Percentiles rank a stretch among this genome's conserved stretches.
Conservation (phyloP, 768 basidiomycete genomes). For the Psilocybe cyanescens region DNA sequence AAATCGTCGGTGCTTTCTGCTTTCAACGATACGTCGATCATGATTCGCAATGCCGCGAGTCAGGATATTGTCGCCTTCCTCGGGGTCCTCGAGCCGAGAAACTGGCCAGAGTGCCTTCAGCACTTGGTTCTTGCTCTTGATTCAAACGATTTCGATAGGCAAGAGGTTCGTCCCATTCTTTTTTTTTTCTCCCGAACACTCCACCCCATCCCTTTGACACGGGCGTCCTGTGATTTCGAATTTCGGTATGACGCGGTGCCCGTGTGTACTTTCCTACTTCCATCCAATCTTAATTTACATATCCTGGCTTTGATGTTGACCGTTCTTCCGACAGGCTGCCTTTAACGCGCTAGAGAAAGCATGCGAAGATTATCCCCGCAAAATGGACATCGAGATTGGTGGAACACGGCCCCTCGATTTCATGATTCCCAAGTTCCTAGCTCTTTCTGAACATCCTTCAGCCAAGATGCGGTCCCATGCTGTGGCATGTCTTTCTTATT, state of each 20-base stretch:
- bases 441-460: constrained; percentile 82
- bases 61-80: constrained; percentile 92
- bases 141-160: constrained; percentile 70
- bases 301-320: constrained; percentile 6
- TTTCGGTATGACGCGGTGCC: background rate
- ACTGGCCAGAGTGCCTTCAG: constrained; percentile 95
- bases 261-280: background rate
- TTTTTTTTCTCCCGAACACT: background rate
- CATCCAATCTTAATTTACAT: background rate
- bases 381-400: constrained; percentile 92
- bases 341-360: constrained; percentile 95
- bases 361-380: constrained; percentile 95
- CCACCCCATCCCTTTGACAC: background rate
- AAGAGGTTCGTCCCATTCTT: constrained; percentile 70
- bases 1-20: constrained; percentile 79
- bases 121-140: constrained; percentile 83
- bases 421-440: constrained; percentile 95
- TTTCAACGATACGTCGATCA: constrained; percentile 78
- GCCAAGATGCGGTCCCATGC: constrained; percentile 93
- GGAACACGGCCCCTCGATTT: constrained; percentile 93
- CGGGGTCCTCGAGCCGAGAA: constrained; percentile 84
- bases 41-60: constrained; percentile 93
- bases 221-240: background rate
- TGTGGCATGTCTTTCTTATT: constrained; percentile 92
- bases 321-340: constrained; percentile 59